Evolutionary conservation across 768 basidiomycete species (phyloP), one percentile per base, ranked within the genome.

Genomic region (Kwoniella sp.): DNA sequence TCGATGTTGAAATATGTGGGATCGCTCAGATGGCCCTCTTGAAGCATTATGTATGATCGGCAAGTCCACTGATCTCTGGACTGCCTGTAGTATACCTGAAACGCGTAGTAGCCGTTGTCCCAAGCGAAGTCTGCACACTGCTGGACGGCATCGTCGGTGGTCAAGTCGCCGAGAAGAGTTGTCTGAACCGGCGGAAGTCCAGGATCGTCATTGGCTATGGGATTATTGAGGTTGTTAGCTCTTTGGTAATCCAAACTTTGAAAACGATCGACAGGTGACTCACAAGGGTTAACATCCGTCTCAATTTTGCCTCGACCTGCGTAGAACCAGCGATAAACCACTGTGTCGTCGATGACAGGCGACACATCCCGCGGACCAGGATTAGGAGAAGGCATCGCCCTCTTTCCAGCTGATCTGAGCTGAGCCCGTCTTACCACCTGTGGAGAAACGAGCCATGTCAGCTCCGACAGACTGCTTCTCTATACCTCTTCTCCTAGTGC

Each of bases 1-100:
- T 31, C 22, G 48, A 60, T 30, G 13, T 60, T 60, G 48, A 60
- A 60, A 34, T 60, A 60, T 7, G 41, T 20, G 15, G 58, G 52
- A 20, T 37, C 45, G 34, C 58, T 60, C n/a, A 29, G 29, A 51
- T 52, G 48, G 0, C 41, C 58, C 0, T 28, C 28, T n/a, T 51
- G 51, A 34, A 50, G 48, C 28, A 48, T 51, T 17, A 60, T 47
- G 25, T 60, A 60, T 31, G 48, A 30, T 11, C 11, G 17, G n/a
- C 58, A 60, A 23, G 58, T 60, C 58, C 58, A 60, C 28, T 45
- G n/a, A 47, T 60, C 48, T 2, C 26, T 60, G 11, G 58, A 60
- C 25, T 26, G 23, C 22, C 58, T 8, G 37, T 60, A 60, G 37
- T 60, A 60, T 23, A 60, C 48, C 25, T 60, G 58, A 22, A 60